Evolutionary conservation across 2,329 filamentous ascomycete genomes (phyloP).

Genomic region (Aspergillus alliaceus): DNA sequence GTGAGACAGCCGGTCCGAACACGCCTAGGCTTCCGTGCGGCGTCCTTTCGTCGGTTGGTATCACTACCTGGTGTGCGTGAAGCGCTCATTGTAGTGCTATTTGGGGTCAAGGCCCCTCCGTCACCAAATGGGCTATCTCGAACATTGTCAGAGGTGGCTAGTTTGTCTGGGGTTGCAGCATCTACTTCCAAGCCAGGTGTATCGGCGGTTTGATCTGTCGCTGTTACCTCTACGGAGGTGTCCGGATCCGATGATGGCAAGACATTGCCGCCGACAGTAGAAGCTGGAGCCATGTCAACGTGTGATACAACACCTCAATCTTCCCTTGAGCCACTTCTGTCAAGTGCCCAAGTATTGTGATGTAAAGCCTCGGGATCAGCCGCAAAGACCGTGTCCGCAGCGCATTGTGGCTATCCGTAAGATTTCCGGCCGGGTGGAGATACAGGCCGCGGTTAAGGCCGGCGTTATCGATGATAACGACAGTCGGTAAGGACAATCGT

Average conservation of each 20-base stretch:
- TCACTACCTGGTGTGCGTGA: constrained; percentile 10
- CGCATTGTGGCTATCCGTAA: constrained; percentile 11
- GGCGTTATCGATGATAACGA: too few relatives aligned
- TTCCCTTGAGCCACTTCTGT: background rate
- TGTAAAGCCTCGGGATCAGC: constrained; percentile 9
- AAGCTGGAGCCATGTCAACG: constrained; percentile 18
- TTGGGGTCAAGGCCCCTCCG: constrained; percentile 11
- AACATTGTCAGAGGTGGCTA: background rate
- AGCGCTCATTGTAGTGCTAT: constrained; percentile 9
- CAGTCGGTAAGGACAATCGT: background rate
- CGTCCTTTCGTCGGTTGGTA: constrained; percentile 26
- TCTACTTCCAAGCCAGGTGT: constrained; percentile 4
- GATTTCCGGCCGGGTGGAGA: constrained; percentile 2
- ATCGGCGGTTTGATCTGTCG: constrained; percentile 8
- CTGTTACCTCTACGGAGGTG: constrained; percentile 15
- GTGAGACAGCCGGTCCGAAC: constrained; percentile 90
- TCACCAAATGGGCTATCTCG: constrained; percentile 13
- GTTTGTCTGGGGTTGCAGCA: background rate
- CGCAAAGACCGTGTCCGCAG: constrained; percentile 6
- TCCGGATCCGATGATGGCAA: constrained; percentile 22
- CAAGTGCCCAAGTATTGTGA: background rate
- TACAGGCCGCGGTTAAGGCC: background rate
- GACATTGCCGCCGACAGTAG: constrained; percentile 17
- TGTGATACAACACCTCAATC: background rate
- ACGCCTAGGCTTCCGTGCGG: constrained; percentile 68